A percentile compares a stretch with the other conserved stretches of the same genome.
Conservation (phyloP, 495 filamentous ascomycete species). For the Apiosordaria backusii region DNA sequence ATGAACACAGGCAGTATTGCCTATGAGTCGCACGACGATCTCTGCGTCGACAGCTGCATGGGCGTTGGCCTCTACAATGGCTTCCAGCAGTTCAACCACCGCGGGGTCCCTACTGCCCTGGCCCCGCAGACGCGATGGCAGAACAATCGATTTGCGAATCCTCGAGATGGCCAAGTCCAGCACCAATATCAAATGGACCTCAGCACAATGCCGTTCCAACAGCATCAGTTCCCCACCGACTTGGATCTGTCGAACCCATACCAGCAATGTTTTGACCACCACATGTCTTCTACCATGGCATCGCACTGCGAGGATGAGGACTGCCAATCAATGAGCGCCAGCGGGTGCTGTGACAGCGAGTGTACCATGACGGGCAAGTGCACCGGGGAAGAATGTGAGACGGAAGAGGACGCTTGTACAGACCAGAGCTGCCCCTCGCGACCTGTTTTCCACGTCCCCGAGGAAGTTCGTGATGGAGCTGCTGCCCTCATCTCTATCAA, state of each 20-base stretch:
- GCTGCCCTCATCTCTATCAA: constrained; percentile 38
- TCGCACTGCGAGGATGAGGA: constrained; percentile 29
- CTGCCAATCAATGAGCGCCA: constrained; percentile 27
- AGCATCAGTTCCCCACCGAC: constrained; percentile 18
- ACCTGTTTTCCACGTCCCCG: constrained; percentile 14
- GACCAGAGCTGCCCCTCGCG: constrained; percentile 34
- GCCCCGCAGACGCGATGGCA: constrained; percentile 21
- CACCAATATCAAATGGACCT: neutral
- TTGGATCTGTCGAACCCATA: constrained; percentile 10
- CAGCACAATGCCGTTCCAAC: constrained; percentile 1
- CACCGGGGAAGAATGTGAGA: constrained; percentile 30
- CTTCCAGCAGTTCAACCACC: constrained; percentile 32
- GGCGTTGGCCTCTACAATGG: constrained; percentile 35
- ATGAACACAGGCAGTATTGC: constrained; percentile 10
- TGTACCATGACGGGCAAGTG: constrained; percentile 41
- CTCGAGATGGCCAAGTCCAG: constrained; percentile 7
- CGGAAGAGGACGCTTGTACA: constrained; percentile 33
- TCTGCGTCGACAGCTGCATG: constrained; percentile 39
- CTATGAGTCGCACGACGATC: constrained; percentile 40
- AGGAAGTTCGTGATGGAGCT: constrained; percentile 28
- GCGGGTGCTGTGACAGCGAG: constrained; percentile 35
- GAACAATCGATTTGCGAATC: constrained; percentile 2
- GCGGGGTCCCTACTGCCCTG: constrained; percentile 14
- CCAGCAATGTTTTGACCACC: constrained; percentile 19
- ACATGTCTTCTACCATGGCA: constrained; percentile 6